These are phyloP conservation scores for Pleomassaria siparia DNA, from an alignment of 2,329 filamentous ascomycete species.

Conservation along the genomic window DNA sequence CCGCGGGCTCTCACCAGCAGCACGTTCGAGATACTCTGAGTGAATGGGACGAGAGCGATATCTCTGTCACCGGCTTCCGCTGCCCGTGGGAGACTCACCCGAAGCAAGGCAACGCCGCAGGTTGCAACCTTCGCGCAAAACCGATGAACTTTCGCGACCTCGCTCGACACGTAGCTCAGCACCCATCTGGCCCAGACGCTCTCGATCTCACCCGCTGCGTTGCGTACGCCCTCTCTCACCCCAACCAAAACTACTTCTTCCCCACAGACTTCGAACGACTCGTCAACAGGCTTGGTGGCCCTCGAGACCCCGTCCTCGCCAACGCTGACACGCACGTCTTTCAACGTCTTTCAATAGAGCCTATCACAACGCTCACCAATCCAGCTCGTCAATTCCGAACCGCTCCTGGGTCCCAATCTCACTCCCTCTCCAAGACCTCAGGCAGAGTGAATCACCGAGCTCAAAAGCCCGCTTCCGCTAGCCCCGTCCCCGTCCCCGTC, in stretches of 20 bases:
- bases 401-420: too few relatives aligned
- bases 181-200: slow-evolving; percentile 10
- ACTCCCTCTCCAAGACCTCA: too few relatives aligned
- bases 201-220: slow-evolving; percentile 16
- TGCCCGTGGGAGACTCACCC: slow-evolving; percentile 4
- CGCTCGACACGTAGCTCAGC: slow-evolving; percentile 3
- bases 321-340: slow-evolving; percentile 9
- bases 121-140: neutral
- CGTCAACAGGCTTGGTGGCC: slow-evolving; percentile 6
- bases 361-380: neutral
- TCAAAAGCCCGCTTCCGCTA: too few relatives aligned
- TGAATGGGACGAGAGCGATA: neutral
- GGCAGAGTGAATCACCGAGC: too few relatives aligned
- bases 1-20: neutral
- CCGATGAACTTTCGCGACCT: slow-evolving; percentile 11
- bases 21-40: neutral
- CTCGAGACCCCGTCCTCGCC: neutral
- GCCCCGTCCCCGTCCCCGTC: too few relatives aligned
- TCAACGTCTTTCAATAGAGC: neutral
- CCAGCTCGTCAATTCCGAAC: neutral
- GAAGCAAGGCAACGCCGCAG: neutral
- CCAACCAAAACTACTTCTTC: slow-evolving; percentile 12
- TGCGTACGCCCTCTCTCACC: slow-evolving; percentile 6
- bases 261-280: slow-evolving; percentile 11
- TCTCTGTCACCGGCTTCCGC: slow-evolving; percentile 6